Evolutionary conservation across 2,329 filamentous ascomycete genomes (phyloP), one percentile per base, ranked within the genome.

Genomic region (Claviceps spartinae): DNA sequence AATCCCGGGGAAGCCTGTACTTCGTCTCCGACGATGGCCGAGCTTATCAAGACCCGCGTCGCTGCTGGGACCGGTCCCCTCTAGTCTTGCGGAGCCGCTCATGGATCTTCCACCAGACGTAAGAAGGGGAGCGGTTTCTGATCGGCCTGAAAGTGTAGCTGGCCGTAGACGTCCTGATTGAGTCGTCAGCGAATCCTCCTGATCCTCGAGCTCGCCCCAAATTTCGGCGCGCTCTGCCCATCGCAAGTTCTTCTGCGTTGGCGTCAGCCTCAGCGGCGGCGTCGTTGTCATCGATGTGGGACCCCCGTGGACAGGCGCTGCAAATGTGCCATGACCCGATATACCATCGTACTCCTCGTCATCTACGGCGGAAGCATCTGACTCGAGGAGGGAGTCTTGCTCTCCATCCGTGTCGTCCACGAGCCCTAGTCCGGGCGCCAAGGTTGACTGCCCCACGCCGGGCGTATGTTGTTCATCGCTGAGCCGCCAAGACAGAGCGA

Each of bases 401-500:
- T 83, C 78, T 48, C 72, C 76, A 50, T 80, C 72, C 1, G 78
- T 79, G 50, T 85, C 81, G 54, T 89, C 85, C 41, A 94, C 76
- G 22, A 94, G 77, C 34, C 88, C 89, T 53, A 96, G 77, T 5
- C 89, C 89, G 1, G 90, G 89, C 1, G 88, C 81, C 20, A 96
- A 75, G 1, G 82, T 81, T 1, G 85, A 88, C 63, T 82, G 78
- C 2, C 78, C 74, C 47, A 78, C 76, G 36, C 69, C 76, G 2
- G 77, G 81, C 42, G 73, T 75, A 58, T 76, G 79, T 60, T 83
- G 82, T 58, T 85, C 84, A 61, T 91, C 86, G 64, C 86, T 88
- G 52, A 98, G 77, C 54, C 93, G 83, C 91, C 93, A 97, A 37
- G 90, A 96, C 3, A 98, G 75, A 42, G 89, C 89, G 16, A 97